Conservation (phyloP, 2,329 filamentous ascomycete species). For the Ophiosphaerella herpotricha region DNA sequence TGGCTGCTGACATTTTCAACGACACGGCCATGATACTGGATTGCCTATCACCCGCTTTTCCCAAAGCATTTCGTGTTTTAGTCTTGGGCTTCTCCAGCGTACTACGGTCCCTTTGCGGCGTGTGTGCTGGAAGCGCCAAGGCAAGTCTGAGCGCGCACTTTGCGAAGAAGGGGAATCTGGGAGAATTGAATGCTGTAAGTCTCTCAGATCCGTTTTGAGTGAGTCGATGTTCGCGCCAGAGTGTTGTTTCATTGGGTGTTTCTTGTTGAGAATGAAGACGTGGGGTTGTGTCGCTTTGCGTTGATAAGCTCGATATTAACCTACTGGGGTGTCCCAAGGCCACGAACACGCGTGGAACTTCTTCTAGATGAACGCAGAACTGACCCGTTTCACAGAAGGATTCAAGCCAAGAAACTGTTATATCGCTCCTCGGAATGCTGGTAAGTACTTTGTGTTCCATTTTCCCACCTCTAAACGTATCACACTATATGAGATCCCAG, state of each 20-base stretch:
- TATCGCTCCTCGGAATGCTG: slow-evolving; percentile 86
- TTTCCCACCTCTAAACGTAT: not conserved
- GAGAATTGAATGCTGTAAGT: slow-evolving; percentile 82
- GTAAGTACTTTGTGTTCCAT: slow-evolving; percentile 45
- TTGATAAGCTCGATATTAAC: slow-evolving; percentile 22
- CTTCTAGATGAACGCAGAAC: slow-evolving; percentile 19
- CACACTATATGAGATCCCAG: not conserved
- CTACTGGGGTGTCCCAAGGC: slow-evolving; percentile 8
- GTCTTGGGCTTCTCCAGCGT: slow-evolving; percentile 66
- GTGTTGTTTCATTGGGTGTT: slow-evolving; percentile 7
- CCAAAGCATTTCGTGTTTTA: slow-evolving; percentile 60
- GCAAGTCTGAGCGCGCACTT: slow-evolving; percentile 92
- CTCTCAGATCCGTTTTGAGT: not conserved
- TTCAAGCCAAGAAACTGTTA: slow-evolving; percentile 91
- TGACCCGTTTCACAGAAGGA: slow-evolving; percentile 64
- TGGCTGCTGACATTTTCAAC: slow-evolving; percentile 87
- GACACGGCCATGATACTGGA: slow-evolving; percentile 86
- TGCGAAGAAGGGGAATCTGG: slow-evolving; percentile 82
- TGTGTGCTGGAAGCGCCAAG: slow-evolving; percentile 87
- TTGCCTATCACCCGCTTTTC: slow-evolving; percentile 75
- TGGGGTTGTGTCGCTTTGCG: slow-evolving; percentile 6
- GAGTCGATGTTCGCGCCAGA: not conserved
- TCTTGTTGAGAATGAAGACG: slow-evolving; percentile 16
- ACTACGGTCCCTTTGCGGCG: slow-evolving; percentile 76
- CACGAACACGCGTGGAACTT: slow-evolving; percentile 16